Evolutionary conservation across 257 asterid species (phyloP), one percentile per base, ranked within the genome.

Genomic region (Capsicum baccatum): DNA sequence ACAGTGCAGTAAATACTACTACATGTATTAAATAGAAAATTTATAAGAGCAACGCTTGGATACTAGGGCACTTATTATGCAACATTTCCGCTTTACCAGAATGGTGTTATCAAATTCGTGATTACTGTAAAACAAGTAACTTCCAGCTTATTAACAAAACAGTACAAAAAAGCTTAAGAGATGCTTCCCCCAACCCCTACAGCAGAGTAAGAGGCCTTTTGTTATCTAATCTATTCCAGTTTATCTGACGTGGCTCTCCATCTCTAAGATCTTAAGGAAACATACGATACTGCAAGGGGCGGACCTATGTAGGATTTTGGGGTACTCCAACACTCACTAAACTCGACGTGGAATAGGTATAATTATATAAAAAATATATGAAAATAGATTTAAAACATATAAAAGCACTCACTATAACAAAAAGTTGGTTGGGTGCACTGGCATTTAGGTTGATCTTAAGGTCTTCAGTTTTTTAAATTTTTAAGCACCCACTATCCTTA

Each of bases 251-350:
- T 48, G 42, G 44, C 39, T 12, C 80, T 47, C 80, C 60, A 73
- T 48, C 42, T 73, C 80, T 19, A 48, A 73, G 80, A 48, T 73
- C 48, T 73, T 47, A 73, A 4, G 11, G 12, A 73, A 48, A 73
- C 48, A 12, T 59, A 73, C 19, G 0, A 11, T 55, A 48, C 80
- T 19, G 44, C 70, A 1, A 26, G 33, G 33, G 33, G 33, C 33
- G 33, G 33, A 26, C 33, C 33, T 26, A 26, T 26, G 33, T 26
- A 26, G 33, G 33, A 26, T 26, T 26, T 26, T 26, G 33, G 33
- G 33, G 33, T 26, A 1, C 33, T 26, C 33, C 33, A 26, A 1
- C 2, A 26, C 33, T 2, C 33, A 26, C 33, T 26, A 26, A 26
- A 26, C 33, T 26, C 33, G 33, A 26, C 33, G 33, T 1, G 33